A percentile compares a stretch with the other conserved stretches of the same genome.
These are phyloP conservation scores for Tulasnella sp. DNA, from an alignment of 768 basidiomycete genomes.

Conservation along the genomic window DNA sequence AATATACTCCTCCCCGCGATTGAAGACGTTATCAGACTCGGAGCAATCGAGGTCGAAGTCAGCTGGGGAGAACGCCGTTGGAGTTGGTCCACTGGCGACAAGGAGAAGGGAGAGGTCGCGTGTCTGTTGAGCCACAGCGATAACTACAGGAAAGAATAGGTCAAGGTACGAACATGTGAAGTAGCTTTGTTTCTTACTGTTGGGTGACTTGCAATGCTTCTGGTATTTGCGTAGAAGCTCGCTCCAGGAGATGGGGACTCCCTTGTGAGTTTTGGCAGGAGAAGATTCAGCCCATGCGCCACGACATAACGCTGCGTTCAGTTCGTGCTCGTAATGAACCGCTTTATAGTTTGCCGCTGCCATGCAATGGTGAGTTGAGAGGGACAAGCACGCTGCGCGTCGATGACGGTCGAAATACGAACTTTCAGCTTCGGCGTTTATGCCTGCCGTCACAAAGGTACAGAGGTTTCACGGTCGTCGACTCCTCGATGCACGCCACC, in stretches of 20 bases:
- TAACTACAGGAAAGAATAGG: slow-evolving; percentile 13
- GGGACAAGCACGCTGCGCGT: background rate
- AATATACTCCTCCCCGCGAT: slow-evolving; percentile 50
- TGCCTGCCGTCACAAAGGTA: background rate
- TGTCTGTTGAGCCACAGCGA: slow-evolving; percentile 60
- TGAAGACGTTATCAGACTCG: slow-evolving; percentile 35
- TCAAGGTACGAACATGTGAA: background rate
- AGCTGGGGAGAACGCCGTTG: slow-evolving; percentile 30
- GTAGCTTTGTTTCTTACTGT: slow-evolving; percentile 33
- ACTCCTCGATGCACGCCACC: background rate
- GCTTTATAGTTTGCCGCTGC: slow-evolving; percentile 46
- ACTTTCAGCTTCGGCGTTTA: background rate
- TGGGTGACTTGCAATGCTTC: slow-evolving; percentile 61
- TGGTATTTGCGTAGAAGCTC: slow-evolving; percentile 79
- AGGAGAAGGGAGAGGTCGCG: slow-evolving; percentile 52
- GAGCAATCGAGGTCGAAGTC: slow-evolving; percentile 50
- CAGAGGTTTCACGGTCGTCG: background rate
- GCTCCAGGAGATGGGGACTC: slow-evolving; percentile 54
- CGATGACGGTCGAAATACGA: slow-evolving; percentile 8
- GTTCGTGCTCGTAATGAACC: slow-evolving; percentile 69
- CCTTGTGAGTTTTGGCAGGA: slow-evolving; percentile 56
- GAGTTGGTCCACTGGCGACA: slow-evolving; percentile 17
- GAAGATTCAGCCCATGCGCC: slow-evolving; percentile 59
- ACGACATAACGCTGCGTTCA: slow-evolving; percentile 59
- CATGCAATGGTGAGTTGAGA: background rate